These are phyloP conservation scores for Coemansia brasiliensis DNA, from an alignment of 192 early-diverging fungal genomes.

Conservation along the genomic window DNA sequence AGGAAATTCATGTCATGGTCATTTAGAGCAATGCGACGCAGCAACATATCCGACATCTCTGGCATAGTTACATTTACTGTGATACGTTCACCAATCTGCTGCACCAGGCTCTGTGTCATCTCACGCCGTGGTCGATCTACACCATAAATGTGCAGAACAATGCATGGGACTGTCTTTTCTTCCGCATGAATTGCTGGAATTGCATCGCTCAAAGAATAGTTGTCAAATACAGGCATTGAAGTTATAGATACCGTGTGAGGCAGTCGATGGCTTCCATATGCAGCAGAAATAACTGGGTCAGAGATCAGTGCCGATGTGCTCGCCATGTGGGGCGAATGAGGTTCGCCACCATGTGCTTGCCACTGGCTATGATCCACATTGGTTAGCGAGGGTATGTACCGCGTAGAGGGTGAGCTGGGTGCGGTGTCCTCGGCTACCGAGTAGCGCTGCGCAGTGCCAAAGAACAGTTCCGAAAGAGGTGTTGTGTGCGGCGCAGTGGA, in stretches of 20 bases:
- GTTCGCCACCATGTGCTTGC: slow-evolving; percentile 8
- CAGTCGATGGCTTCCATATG: neutral
- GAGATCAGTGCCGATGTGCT: neutral
- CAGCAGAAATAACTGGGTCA: neutral
- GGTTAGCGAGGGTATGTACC: slow-evolving; percentile 32
- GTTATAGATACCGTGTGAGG: slow-evolving; percentile 19
- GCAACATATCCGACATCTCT: slow-evolving; percentile 45
- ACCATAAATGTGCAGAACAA: slow-evolving; percentile 39
- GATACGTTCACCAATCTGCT: slow-evolving; percentile 50
- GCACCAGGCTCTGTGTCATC: slow-evolving; percentile 40
- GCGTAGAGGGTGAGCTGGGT: slow-evolving; percentile 32
- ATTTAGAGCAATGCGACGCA: slow-evolving; percentile 41
- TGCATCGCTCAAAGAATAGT: slow-evolving; percentile 3
- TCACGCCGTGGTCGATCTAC: slow-evolving; percentile 42
- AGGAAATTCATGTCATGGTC: slow-evolving; percentile 49
- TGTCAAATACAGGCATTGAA: slow-evolving; percentile 21
- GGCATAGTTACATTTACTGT: slow-evolving; percentile 43
- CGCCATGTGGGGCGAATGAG: slow-evolving; percentile 3
- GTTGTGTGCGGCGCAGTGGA: too few relatives aligned
- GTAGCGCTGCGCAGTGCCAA: slow-evolving; percentile 7
- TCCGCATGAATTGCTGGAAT: slow-evolving; percentile 14
- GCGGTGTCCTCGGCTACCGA: slow-evolving; percentile 21
- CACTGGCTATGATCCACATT: slow-evolving; percentile 22
- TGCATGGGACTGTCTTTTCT: slow-evolving; percentile 29
- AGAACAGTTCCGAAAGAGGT: slow-evolving; percentile 11